These are phyloP conservation scores for Psilocybe mexicana DNA, from an alignment of 1,284 basidiomycete genomes.

Conservation along the genomic window DNA sequence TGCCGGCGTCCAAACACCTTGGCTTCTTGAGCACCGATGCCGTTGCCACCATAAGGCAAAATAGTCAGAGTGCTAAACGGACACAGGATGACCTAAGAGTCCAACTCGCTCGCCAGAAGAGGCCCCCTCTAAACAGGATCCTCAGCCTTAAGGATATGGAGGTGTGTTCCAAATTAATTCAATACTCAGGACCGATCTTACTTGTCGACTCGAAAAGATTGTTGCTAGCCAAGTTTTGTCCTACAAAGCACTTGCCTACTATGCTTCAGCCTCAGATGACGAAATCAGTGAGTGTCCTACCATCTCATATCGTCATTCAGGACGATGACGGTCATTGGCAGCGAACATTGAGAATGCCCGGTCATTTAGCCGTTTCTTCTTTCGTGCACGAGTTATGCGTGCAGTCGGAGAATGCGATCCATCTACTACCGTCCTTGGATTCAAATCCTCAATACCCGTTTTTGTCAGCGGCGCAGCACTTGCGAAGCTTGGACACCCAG, in stretches of 20 bases:
- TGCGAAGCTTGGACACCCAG: conserved; percentile 88
- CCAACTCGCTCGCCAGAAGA: conserved; percentile 58
- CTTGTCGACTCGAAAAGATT: conserved; percentile 35
- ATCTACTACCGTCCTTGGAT: conserved; percentile 77
- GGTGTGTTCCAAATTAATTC: conserved; percentile 36
- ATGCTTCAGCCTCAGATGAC: conserved; percentile 81
- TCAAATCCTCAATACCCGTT: conserved; percentile 73
- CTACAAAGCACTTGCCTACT: conserved; percentile 79
- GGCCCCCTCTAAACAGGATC: conserved; percentile 67
- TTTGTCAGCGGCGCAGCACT: conserved; percentile 88
- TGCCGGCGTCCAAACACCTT: conserved; percentile 68
- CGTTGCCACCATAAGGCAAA: conserved; percentile 40
- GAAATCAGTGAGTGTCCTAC: conserved; percentile 62
- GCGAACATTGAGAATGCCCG: conserved; percentile 66
- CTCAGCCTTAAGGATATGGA: conserved; percentile 79
- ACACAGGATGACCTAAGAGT: conserved; percentile 74
- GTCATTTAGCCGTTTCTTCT: conserved; percentile 81
- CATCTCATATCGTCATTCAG: conserved; percentile 11
- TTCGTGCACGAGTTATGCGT: conserved; percentile 79
- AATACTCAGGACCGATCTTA: not conserved
- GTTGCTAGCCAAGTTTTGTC: conserved; percentile 68
- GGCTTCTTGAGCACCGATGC: conserved; percentile 65
- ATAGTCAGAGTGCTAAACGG: conserved; percentile 45
- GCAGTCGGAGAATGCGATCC: conserved; percentile 71
- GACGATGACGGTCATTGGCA: conserved; percentile 26